Evolutionary conservation across 495 filamentous ascomycete species (phyloP).

Genomic region (Penicillium alfredii): DNA sequence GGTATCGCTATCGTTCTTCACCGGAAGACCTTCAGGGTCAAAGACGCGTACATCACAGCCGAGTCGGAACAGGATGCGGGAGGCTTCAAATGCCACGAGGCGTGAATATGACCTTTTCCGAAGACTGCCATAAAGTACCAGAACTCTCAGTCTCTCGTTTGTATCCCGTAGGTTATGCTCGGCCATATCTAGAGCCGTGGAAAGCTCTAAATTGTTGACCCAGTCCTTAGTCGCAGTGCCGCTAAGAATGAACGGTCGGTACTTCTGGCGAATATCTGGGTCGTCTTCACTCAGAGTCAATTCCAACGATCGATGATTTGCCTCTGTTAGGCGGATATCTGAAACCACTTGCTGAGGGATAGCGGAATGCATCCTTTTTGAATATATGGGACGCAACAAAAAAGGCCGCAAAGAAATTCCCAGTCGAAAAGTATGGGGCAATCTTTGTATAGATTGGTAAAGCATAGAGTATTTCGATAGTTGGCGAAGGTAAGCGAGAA

Average conservation of each 20-base stretch:
- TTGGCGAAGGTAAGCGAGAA: background rate
- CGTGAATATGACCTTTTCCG: constrained; percentile 55
- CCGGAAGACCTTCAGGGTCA: constrained; percentile 53
- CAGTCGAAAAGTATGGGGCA: background rate
- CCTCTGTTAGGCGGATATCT: constrained; percentile 1
- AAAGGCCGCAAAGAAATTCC: background rate
- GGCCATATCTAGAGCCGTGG: constrained; percentile 48
- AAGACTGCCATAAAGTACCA: constrained; percentile 61
- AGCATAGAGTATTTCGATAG: constrained; percentile 7
- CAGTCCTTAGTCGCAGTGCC: constrained; percentile 42
- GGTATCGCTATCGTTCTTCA: constrained; percentile 57
- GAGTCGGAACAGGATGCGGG: constrained; percentile 58
- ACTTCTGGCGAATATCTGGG: constrained; percentile 39
- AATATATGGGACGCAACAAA: constrained; percentile 3
- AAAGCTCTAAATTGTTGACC: constrained; percentile 51
- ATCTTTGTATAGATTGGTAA: background rate
- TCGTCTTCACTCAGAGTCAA: constrained; percentile 44
- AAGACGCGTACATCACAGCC: constrained; percentile 65
- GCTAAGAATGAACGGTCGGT: constrained; percentile 53
- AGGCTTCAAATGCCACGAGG: constrained; percentile 55
- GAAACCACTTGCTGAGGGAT: constrained; percentile 4
- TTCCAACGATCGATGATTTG: constrained; percentile 31
- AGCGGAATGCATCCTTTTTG: constrained; percentile 5
- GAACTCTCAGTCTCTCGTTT: constrained; percentile 48
- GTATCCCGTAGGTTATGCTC: constrained; percentile 36